Percentiles rank a stretch among this genome's conserved stretches.
These are phyloP conservation scores for Cardamine resedifolia DNA, from an alignment of 345 rosid genomes.

Conservation along the genomic window DNA sequence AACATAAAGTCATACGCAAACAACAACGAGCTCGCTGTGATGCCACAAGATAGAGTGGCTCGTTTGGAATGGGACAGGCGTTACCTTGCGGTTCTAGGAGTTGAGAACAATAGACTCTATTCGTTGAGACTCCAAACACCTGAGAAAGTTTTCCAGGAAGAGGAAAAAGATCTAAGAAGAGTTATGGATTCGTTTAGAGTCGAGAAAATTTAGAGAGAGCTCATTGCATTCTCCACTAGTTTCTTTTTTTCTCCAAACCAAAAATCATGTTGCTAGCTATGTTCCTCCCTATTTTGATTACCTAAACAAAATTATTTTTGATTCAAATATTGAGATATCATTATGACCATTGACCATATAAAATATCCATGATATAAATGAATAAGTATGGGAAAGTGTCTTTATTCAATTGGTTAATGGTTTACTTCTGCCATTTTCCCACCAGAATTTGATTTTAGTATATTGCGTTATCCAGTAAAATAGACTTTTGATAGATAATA, in stretches of 20 bases:
- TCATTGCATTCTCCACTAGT: background rate
- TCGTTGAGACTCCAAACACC: constrained; percentile 90
- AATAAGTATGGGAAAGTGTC: too few relatives aligned
- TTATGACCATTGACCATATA: background rate
- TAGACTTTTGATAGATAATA: too few relatives aligned
- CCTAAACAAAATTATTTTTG: background rate
- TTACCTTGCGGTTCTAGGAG: constrained; percentile 73
- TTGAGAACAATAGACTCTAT: constrained; percentile 79
- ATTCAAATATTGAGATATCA: constrained; percentile 1
- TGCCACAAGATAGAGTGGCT: constrained; percentile 82
- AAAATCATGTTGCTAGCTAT: constrained; percentile 7
- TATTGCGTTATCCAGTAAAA: too few relatives aligned
- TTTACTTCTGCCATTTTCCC: too few relatives aligned
- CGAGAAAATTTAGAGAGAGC: constrained; percentile 47
- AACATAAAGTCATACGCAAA: constrained; percentile 89
- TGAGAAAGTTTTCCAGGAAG: constrained; percentile 77
- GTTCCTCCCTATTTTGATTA: background rate
- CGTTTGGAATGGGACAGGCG: constrained; percentile 89
- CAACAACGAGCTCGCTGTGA: constrained; percentile 90
- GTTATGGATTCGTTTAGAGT: constrained; percentile 94
- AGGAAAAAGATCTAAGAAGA: constrained; percentile 75
- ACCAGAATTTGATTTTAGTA: too few relatives aligned
- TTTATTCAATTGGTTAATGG: too few relatives aligned
- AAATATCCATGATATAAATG: too few relatives aligned
- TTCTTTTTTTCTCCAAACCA: background rate